These are phyloP conservation scores for Marchantia paleacea DNA, from an alignment of 225 moss, liverwort and hornwort species.

Conservation along the genomic window DNA sequence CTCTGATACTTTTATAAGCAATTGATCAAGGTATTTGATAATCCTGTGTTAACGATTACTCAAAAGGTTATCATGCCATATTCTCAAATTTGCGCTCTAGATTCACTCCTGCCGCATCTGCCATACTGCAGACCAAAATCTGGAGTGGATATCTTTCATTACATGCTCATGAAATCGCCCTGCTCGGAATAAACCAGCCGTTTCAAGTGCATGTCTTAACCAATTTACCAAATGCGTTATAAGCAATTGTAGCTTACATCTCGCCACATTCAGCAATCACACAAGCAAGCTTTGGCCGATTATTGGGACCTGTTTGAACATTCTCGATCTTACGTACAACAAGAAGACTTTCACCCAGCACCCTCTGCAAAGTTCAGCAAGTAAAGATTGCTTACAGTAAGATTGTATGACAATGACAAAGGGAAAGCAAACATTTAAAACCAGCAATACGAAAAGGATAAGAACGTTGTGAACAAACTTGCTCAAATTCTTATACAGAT, in stretches of 20 bases:
- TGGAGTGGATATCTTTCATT: background rate
- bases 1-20: background rate
- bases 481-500: background rate
- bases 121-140: background rate
- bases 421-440: background rate
- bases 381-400: background rate
- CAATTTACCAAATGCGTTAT: background rate
- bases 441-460: background rate
- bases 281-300: slow-evolving; percentile 76
- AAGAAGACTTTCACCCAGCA: slow-evolving; percentile 68
- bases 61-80: background rate
- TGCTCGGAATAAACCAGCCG: background rate
- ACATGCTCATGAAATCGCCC: background rate
- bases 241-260: slow-evolving; percentile 39
- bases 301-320: slow-evolving; percentile 78
- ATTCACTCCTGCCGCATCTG: background rate
- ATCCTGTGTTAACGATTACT: background rate
- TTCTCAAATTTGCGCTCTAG: background rate
- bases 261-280: slow-evolving; percentile 77
- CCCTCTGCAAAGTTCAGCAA: slow-evolving; percentile 44
- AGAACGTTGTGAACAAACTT: no score
- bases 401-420: background rate
- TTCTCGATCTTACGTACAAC: slow-evolving; percentile 76
- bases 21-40: background rate
- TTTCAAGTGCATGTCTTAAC: background rate